A percentile compares a stretch with the other conserved stretches of the same genome.
These are phyloP conservation scores for Moesziomyces aphidis DNA, from an alignment of 1,284 basidiomycete genomes.

Conservation along the genomic window DNA sequence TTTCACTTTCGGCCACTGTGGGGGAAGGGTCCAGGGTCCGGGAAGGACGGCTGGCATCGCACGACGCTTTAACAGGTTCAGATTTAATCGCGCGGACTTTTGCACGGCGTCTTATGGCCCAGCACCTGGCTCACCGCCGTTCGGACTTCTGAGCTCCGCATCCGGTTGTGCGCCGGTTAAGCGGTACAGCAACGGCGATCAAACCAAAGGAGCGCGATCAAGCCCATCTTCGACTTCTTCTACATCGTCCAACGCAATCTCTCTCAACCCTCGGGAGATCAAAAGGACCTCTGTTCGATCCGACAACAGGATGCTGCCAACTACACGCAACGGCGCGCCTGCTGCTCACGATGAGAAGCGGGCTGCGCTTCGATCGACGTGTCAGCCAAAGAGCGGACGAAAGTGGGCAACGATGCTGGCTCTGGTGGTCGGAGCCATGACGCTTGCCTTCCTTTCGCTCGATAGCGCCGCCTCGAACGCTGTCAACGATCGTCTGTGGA, in stretches of 20 bases:
- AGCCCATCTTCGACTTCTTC: background rate
- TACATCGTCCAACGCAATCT: background rate
- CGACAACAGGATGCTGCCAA: constrained; percentile 19
- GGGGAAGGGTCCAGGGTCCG: too few relatives aligned
- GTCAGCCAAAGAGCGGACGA: constrained; percentile 4
- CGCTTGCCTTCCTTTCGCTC: constrained; percentile 33
- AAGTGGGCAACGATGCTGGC: constrained; percentile 28
- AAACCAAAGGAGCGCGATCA: background rate
- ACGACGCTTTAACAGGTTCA: too few relatives aligned
- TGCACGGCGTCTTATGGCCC: constrained; percentile 5
- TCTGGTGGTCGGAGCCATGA: constrained; percentile 20
- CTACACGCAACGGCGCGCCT: background rate
- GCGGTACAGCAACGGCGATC: background rate
- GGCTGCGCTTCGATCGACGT: background rate
- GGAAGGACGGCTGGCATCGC: too few relatives aligned
- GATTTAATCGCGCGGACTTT: constrained; percentile 1
- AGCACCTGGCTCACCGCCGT: background rate
- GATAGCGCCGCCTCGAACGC: constrained; percentile 30
- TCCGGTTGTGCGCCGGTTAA: background rate
- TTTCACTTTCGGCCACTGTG: too few relatives aligned
- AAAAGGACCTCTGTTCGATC: background rate
- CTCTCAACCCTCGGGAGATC: background rate
- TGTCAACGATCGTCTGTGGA: constrained; percentile 38
- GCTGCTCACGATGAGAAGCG: constrained; percentile 18
- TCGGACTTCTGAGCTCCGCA: constrained; percentile 19